Base-by-base conservation (phyloP, 148 eudicot genomes). In the Amaranthus cruentus region DNA sequence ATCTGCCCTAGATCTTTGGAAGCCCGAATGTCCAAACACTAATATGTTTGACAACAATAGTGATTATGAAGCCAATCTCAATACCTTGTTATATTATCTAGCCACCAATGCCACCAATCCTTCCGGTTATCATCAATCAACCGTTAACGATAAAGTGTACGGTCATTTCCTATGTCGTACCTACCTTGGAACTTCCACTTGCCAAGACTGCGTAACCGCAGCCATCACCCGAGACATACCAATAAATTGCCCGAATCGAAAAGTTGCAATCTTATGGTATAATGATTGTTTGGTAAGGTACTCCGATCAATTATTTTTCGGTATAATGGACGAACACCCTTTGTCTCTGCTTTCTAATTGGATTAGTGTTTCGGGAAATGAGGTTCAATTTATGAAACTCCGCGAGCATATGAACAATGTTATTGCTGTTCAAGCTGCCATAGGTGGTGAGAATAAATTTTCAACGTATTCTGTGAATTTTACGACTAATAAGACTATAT, bases 131-230 rank as follows among this genome's bases (percentile, higher is more conserved):
- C 70, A 72, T 81, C 57, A 68, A 66, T 73, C 85, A 50, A 15
- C 54, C 50, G 38, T 69, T 3, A 56, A 21, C 6, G 67, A 81
- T 50, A 2, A 74, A 6, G 67, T 76, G 7, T 71, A 79, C 61
- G 86, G 83, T 44, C 74, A 76, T 75, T 83, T 73, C 76, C 85
- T 83, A 47, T 83, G 85, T 56, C 85, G 85, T 4, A 83, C 83
- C 4, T 79, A 80, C 47, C 79, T 64, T 6, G 63, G 60, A 42
- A 4, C 44, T 43, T 44, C 79, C 54, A 1, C 74, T 7, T 84
- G 87, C 71, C 43, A 47, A 13, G 70, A 56, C 11, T 83, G 86
- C 55, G 83, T 83, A 0, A 4, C 47, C 6, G 48, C 70, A 4
- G 86, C 76, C 57, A 53, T 62, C 8, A 49, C 55, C 28, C 15